Percentiles rank a stretch among this genome's conserved stretches.
Evolutionary conservation across 2,329 filamentous ascomycete genomes (phyloP).

Genomic region (Clarireedia homoeocarpa): DNA sequence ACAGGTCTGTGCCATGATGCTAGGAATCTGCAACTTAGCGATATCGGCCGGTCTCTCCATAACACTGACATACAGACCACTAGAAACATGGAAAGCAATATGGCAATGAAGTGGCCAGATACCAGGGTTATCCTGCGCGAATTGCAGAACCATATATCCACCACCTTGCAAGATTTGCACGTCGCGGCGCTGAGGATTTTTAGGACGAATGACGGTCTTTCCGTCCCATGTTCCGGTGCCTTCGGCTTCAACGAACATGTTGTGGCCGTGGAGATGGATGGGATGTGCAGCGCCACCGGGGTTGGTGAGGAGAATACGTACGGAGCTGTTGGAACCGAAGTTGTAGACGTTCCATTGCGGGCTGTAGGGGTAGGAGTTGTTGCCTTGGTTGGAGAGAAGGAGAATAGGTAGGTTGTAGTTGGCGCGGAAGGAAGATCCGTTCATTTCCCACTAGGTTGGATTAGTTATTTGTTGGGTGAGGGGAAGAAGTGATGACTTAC

Average conservation of each 20-base stretch:
- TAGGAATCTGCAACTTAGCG: slow-evolving; percentile 35
- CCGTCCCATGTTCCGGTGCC: slow-evolving; percentile 28
- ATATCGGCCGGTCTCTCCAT: slow-evolving; percentile 30
- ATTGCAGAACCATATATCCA: slow-evolving; percentile 37
- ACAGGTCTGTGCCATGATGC: slow-evolving; percentile 42
- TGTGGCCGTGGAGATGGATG: slow-evolving; percentile 63
- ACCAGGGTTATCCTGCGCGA: slow-evolving; percentile 42
- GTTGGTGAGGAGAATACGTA: slow-evolving; percentile 47
- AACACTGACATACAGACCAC: slow-evolving; percentile 32
- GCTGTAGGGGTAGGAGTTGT: slow-evolving; percentile 40
- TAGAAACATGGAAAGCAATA: slow-evolving; percentile 40
- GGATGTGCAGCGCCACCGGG: slow-evolving; percentile 46
- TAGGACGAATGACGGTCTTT: slow-evolving; percentile 30
- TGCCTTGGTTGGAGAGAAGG: slow-evolving; percentile 43
- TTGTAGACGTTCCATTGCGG: slow-evolving; percentile 49
- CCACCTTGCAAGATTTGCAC: slow-evolving; percentile 34
- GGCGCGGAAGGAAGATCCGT: slow-evolving; percentile 42
- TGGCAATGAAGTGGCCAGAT: slow-evolving; percentile 45
- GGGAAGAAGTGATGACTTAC: background rate
- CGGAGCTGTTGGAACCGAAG: slow-evolving; percentile 42
- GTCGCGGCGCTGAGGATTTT: slow-evolving; percentile 44
- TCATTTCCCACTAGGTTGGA: slow-evolving; percentile 40
- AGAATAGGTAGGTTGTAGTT: slow-evolving; percentile 47
- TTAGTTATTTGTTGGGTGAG: background rate
- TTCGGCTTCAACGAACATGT: slow-evolving; percentile 57